Evolutionary conservation across 345 rosid species (phyloP), one percentile per base, ranked within the genome.

Genomic region (Erodium maritimum): DNA sequence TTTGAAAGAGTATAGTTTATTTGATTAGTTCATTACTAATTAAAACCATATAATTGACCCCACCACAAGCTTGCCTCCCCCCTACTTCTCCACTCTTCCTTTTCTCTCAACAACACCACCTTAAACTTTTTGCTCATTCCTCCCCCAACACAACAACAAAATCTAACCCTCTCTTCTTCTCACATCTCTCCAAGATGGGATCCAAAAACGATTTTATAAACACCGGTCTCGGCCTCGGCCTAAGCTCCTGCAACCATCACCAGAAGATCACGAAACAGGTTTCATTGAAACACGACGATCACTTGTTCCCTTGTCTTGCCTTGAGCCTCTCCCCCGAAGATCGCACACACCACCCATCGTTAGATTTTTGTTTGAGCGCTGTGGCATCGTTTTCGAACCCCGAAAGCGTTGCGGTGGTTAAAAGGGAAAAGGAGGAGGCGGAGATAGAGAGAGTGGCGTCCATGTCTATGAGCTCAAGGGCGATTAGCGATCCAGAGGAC

Each of bases 361-460:
- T n/a, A n/a, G n/a, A n/a, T n/a, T n/a, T n/a, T 10, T 61, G 70
- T 55, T 18, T 50, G 20, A 66, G 78, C 58, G 72, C 71, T 34
- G 69, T 71, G 4, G 68, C 77, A 3, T 69, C 79, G 10, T 77
- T 73, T 58, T 70, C 81, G 8, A 70, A 71, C 61, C 54, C 71
- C 4, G 46, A 13, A 5, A 65, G 69, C 25, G 65, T 73, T 6
- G 75, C 69, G 75, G 70, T 67, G 62, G 77, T 69, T 48, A 69
- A 61, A 51, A 79, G 69, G 1, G 21, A 58, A n/a, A 25, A 58
- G 25, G 77, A 64, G 50, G 76, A 73, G 42, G 69, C 16, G 1
- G 76, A 70, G 9, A 52, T 58, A 17, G 82, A 78, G 55, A 72
- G 75, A 65, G 51, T 64, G n/a, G 57, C 37, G 37, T 29, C 37